Evolutionary conservation across 1,284 basidiomycete genomes (phyloP).

Genomic region (Melampsora americana): DNA sequence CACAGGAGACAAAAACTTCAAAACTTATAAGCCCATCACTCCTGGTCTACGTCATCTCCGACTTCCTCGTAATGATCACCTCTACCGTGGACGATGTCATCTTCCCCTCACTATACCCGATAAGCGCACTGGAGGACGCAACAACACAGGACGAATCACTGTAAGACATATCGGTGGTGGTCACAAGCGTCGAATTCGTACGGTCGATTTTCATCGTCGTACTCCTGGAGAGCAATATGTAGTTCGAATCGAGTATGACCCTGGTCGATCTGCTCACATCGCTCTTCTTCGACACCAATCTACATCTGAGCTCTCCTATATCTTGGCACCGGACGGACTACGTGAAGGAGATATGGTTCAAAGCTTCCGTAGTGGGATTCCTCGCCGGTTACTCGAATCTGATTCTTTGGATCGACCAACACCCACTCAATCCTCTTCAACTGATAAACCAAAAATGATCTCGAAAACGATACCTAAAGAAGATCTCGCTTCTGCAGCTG

Average conservation of each 20-base stretch:
- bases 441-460: neutral
- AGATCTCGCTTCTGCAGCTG: constrained; percentile 24
- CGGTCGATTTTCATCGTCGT: constrained; percentile 78
- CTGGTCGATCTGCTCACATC: constrained; percentile 87
- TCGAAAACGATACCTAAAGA: neutral
- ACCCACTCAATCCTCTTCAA: neutral
- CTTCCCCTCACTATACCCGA: constrained; percentile 78
- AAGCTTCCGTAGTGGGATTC: constrained; percentile 65
- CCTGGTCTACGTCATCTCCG: constrained; percentile 74
- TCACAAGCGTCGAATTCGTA: constrained; percentile 77
- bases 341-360: constrained; percentile 82
- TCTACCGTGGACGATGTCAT: constrained; percentile 78
- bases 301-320: constrained; percentile 64
- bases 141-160: constrained; percentile 75
- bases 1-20: constrained; percentile 39
- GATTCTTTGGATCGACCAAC: constrained; percentile 30
- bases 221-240: constrained; percentile 80
- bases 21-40: constrained; percentile 37
- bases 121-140: constrained; percentile 81
- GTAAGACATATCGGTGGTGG: constrained; percentile 86
- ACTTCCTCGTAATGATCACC: constrained; percentile 72
- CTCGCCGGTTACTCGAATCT: constrained; percentile 37
- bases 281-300: constrained; percentile 67
- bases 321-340: constrained; percentile 84
- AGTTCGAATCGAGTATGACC: constrained; percentile 93